Base-by-base conservation (phyloP, 2,329 filamentous ascomycete species). In the Xylariaceae sp. region DNA sequence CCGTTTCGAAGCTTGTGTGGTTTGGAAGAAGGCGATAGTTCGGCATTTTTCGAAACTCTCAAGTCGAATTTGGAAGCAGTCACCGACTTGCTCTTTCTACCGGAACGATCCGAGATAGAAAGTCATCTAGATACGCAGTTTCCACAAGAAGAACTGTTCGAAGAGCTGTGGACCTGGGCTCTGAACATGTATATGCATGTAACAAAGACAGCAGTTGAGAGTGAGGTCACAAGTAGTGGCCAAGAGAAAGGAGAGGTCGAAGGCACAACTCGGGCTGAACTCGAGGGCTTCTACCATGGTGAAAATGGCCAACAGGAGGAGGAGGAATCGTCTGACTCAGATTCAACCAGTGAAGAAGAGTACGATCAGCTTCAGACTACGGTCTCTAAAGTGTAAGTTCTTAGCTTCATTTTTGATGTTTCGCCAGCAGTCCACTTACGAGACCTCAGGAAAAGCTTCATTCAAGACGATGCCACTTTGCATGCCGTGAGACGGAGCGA, bases 381-480 rank as follows among this genome's bases (percentile, higher is more conserved):
- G 60, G 23, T 6, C 51, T 52, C 58, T 6, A 62, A 58, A 62
- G 69, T 62, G 57, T 70, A 63, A 59, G 61, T 13, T 48, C 34
- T 18, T n/a, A 11, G 34, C 61, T 42, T 37, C 1, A 5, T 45
- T 44, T 18, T 37, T 34, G 60, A 13, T 30, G 39, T 52, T 13
- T n/a, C 13, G 17, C 4, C 13, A 37, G 23, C 23, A 34, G 45
- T 8, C 18, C 8, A 51, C 66, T 71, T 56, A 71, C 61, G 53
- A 6, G 35, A 45, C 51, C n/a, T 9, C 48, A 72, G 70, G 45
- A 64, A 56, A 50, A 70, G 59, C 58, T 67, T 69, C 37, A 67
- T 71, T 44, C 57, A 66, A 53, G 62, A 59, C 48, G 44, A 56
- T 7, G 55, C 57, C n/a, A 55, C 58, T 5, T 56, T 72, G 4